Evolutionary conservation across 2,329 filamentous ascomycete genomes (phyloP), one percentile per base, ranked within the genome.

Genomic region (Fusarium sp.): DNA sequence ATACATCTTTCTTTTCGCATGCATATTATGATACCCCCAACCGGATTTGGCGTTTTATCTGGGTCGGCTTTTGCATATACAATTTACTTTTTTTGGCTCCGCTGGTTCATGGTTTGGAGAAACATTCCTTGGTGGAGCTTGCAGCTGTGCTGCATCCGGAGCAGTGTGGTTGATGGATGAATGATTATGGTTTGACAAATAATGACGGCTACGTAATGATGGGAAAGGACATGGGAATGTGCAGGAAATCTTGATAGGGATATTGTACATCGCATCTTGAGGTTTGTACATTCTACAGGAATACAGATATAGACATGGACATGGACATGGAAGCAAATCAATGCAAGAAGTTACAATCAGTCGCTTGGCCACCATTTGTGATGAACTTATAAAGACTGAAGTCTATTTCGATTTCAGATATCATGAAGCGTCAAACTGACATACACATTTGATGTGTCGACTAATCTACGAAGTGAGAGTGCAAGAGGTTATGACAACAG

Each of bases 1-100:
- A 38, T 56, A 45, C 56, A 38, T 40, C 38, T 43, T 59, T 59
- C 46, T 59, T 57, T 51, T 67, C 51, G 43, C 49, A 33, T 57
- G 52, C 70, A 69, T 73, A 57, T 57, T 57, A 72, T 73, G 71
- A 73, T 74, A 74, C 72, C 72, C 71, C 49, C 71, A 64, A 69
- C 65, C 62, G 51, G 57, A 67, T 70, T 69, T 70, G 69, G 71
- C 67, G 71, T 73, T 73, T 60, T 54, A 60, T 58, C 62, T 73
- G 65, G 58, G 72, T 67, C 65, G 69, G 64, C 44, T 65, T 65
- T 46, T 61, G 56, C 57, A 57, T 71, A 57, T 51, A 43, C 53
- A 50, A 62, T 53, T 59, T 38, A 43, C 57, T 54, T 39, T 40
- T 40, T 54, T 38, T 42, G 31, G 44, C 38, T 49, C 52, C 17